Evolutionary conservation across 177 flowering plant genomes (phyloP).

Genomic region (Tripterygium wilfordii): DNA sequence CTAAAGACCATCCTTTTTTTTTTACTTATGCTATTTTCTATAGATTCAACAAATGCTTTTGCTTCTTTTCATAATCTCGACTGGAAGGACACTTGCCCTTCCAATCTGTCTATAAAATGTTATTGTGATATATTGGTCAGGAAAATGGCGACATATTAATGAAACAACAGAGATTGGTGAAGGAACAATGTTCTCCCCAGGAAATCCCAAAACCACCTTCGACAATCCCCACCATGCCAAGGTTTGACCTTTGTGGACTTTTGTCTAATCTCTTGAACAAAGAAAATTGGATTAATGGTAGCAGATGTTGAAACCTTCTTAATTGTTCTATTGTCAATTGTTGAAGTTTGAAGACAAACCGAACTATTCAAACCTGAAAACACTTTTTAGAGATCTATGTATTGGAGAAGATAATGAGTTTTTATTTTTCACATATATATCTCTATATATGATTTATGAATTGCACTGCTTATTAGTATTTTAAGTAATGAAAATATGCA

Average conservation of each 20-base stretch:
- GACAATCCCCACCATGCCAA: conserved; percentile 83
- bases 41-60: too few species aligned
- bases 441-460: too few species aligned
- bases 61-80: not conserved
- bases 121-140: conserved; percentile 21
- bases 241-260: conserved; percentile 23
- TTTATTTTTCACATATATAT: too few species aligned
- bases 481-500: too few species aligned
- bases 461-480: too few species aligned
- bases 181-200: conserved; percentile 96
- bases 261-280: not conserved
- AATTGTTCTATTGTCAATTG: too few species aligned
- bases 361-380: too few species aligned
- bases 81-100: not conserved
- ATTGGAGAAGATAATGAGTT: too few species aligned
- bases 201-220: conserved; percentile 84
- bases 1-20: too few species aligned
- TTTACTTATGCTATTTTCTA: too few species aligned
- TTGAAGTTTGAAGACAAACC: too few species aligned
- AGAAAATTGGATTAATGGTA: conserved; percentile 99
- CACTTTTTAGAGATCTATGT: too few species aligned
- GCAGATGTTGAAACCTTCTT: conserved; percentile 97
- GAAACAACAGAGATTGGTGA: conserved; percentile 89
- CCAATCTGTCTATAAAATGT: not conserved
- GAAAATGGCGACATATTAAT: conserved; percentile 96